Conservation (phyloP, 2,329 filamentous ascomycete species). For the Colletotrichum cereale region DNA sequence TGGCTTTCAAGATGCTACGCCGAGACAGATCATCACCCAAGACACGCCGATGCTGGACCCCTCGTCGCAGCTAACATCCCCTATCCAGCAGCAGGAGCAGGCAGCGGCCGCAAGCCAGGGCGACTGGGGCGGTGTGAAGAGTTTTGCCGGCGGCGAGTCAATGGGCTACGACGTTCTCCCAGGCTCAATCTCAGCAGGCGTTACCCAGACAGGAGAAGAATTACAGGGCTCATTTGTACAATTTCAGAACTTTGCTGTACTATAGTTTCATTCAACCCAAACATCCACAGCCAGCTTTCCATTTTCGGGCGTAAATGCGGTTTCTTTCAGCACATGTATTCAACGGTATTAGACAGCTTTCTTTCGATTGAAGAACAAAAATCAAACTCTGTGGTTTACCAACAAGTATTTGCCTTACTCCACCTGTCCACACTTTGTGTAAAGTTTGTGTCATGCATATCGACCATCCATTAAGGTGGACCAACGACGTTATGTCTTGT, state of each 20-base stretch:
- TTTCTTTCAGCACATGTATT: neutral
- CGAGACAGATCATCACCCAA: constrained; percentile 7
- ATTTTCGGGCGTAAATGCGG: neutral
- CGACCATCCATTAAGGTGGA: neutral
- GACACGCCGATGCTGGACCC: neutral
- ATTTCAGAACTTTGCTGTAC: constrained; percentile 34
- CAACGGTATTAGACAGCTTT: too few species aligned
- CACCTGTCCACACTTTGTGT: too few species aligned
- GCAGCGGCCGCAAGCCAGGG: neutral
- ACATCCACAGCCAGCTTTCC: neutral
- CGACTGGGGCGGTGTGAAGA: constrained; percentile 15
- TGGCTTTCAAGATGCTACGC: constrained; percentile 23
- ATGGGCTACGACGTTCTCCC: constrained; percentile 21
- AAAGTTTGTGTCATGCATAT: neutral
- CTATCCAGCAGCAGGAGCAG: neutral
- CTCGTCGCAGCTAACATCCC: constrained; percentile 13
- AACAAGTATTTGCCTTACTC: too few species aligned
- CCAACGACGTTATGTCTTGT: neutral
- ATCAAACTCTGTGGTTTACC: too few species aligned
- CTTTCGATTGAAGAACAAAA: too few species aligned
- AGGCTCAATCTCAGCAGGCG: constrained; percentile 12
- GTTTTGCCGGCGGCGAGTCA: constrained; percentile 14
- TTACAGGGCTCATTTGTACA: constrained; percentile 17
- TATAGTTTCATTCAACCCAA: constrained; percentile 13
- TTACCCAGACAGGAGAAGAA: constrained; percentile 6